Evolutionary conservation across 1,284 basidiomycete genomes (phyloP), one percentile per base, ranked within the genome.

Genomic region (Ganoderma lingzhi): DNA sequence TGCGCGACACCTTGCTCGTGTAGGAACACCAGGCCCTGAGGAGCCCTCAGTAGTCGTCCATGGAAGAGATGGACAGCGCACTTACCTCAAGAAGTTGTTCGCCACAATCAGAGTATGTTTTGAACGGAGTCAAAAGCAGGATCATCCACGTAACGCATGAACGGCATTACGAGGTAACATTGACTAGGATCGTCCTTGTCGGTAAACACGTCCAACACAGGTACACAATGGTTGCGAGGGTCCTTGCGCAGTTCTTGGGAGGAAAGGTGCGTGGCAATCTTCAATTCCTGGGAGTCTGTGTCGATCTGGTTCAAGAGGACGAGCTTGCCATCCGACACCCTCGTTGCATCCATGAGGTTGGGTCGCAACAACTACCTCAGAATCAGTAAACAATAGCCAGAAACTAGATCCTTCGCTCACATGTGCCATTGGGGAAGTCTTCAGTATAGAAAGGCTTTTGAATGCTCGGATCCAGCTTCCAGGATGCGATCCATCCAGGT

Each of bases 391-490:
- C 4, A 14, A 17, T 19, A 32, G 15, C 6, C 32, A 35, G 6
- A 15, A 17, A 35, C 5, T n/a, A 19, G 9, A 9, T 35, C 17
- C 14, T 35, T 8, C 6, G 17, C 53, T 56, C 23, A 56, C 55
- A 19, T 56, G 32, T 17, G 55, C 17, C 19, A 19, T 35, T 2
- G 8, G 19, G n/a, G 32, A 35, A 56, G 32, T 56, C 55, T 56
- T 56, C 55, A 2, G 55, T 32, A 12, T 35, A 32, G 28, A 3
- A 30, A 4, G 28, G 69, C 41, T 10, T 35, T 48, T 6, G 45
- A 64, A 39, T 71, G 67, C 45, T 73, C 70, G 37, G 66, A 17
- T 45, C 63, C 15, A 48, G 35, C 35, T 28, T 58, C 72, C 72
- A 70, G 9, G 66, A 67, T 0, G 70, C 68, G n/a, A 23, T 15